phyloP scores from a whole-genome alignment of 1,139 yeast species.

The Yarrowia galli region DNA sequence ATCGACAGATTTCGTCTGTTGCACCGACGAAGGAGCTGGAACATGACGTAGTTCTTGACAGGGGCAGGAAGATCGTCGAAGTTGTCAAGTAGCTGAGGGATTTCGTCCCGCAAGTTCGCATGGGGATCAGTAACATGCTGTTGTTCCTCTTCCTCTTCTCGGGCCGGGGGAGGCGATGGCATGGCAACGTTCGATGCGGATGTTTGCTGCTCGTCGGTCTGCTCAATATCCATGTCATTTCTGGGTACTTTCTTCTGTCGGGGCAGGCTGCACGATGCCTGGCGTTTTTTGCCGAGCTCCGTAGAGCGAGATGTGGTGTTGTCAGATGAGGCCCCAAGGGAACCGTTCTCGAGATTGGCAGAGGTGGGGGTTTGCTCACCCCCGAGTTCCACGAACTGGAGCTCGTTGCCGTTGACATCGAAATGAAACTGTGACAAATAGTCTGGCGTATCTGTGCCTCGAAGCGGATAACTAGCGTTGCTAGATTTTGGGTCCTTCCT shows the following conservation, averaged over 20 bases:
- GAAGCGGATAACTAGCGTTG: conserved; percentile 32
- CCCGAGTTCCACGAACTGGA: conserved; percentile 26
- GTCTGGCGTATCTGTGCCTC: conserved; percentile 34
- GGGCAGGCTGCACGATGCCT: conserved; percentile 31
- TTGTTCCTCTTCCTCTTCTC: conserved; percentile 37
- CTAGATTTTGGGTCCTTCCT: conserved; percentile 30
- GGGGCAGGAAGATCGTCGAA: conserved; percentile 51
- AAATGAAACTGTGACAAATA: conserved; percentile 36
- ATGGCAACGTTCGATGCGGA: conserved; percentile 38
- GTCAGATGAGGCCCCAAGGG: neutral
- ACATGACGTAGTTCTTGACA: conserved; percentile 55
- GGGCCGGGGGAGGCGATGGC: conserved; percentile 38
- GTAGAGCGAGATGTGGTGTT: neutral
- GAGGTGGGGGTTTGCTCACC: conserved; percentile 15
- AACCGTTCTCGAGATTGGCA: neutral
- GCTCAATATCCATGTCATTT: conserved; percentile 29
- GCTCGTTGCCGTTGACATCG: conserved; percentile 36
- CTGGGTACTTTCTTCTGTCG: conserved; percentile 30
- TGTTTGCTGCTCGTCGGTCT: conserved; percentile 32
- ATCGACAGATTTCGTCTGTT: conserved; percentile 75
- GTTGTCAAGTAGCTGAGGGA: conserved; percentile 48
- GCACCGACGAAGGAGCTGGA: conserved; percentile 68
- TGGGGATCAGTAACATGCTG: conserved; percentile 10
- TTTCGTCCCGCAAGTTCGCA: conserved; percentile 34
- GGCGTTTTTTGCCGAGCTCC: conserved; percentile 21